Conservation (phyloP, 345 rosid species). For the Eucalyptus globulus region DNA sequence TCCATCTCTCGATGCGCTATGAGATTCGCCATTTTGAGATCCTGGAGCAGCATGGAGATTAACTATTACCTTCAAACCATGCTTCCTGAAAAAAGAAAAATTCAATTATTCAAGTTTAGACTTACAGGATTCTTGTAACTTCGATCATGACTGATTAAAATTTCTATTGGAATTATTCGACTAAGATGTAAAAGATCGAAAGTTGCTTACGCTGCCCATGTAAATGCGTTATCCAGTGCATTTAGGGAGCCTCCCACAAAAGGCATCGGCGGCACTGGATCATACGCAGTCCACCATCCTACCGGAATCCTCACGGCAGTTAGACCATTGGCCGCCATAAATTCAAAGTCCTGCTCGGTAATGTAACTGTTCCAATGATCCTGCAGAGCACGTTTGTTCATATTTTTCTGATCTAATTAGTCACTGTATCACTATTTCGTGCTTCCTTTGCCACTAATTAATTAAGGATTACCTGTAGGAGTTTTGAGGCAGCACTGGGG, state of each 20-base stretch:
- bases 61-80: background rate
- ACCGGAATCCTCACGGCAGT: background rate
- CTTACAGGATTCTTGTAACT: background rate
- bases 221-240: background rate
- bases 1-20: constrained; percentile 26
- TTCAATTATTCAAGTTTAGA: background rate
- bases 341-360: background rate
- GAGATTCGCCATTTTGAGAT: constrained; percentile 19
- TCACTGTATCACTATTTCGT: background rate
- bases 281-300: background rate
- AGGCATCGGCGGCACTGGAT: background rate
- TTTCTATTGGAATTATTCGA: background rate
- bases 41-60: background rate
- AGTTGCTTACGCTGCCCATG: background rate
- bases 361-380: background rate
- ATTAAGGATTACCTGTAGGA: background rate
- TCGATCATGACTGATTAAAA: background rate
- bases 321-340: background rate
- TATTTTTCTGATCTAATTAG: background rate
- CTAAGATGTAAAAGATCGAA: background rate
- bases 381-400: background rate
- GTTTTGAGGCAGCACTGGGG: background rate
- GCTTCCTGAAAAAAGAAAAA: background rate
- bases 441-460: background rate
- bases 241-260: background rate